Evolutionary conservation across 2,329 filamentous ascomycete genomes (phyloP), one percentile per base, ranked within the genome.

Genomic region (Phialophora macrospora): DNA sequence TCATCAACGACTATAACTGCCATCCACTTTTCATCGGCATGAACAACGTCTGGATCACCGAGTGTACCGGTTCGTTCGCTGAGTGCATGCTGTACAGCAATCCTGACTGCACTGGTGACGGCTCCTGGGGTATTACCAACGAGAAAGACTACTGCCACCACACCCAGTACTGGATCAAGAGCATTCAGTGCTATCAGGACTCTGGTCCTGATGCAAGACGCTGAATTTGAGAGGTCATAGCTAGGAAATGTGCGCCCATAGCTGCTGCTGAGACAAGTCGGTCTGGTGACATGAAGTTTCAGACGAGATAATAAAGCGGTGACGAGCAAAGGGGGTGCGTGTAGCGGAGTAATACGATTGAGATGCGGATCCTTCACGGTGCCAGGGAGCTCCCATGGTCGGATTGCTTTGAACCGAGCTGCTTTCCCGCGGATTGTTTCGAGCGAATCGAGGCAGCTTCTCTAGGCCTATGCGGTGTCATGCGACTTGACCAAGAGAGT

Each of bases 1-100:
- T 48, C 44, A 9, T 51, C 46, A 54, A 61, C 30, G 58, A 61
- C 30, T 34, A 24, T 32, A 2, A 2, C 14, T 44, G 48, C 22
- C 32, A 61, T 22, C 17, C 57, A 26, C 56, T 60, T 34, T 9
- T 9, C 55, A 52, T 64, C 30, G 38, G 24, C 57, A 56, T 64
- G 48, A 34, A 64, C 41, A 52, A 51, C 28, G 54, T 58, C 32
- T 65, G 63, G 63, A 65, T 65, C n/a, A 44, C 58, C 24, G 54
- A 65, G 41, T 65, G 60, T 12, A 61, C 63, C 17, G 57, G 57
- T 30, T 12, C 28, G n/a, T 64, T 64, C 46, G 41, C 51, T 4
- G 58, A 52, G 38, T 64, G 63, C 49, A 64, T 52, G 12, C n/a
- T 64, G 14, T 57, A 49, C 49, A 60, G 44, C 56, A 57, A 54